Evolutionary conservation across 345 rosid genomes (phyloP).

Genomic region (Odontarrhena argentea): DNA sequence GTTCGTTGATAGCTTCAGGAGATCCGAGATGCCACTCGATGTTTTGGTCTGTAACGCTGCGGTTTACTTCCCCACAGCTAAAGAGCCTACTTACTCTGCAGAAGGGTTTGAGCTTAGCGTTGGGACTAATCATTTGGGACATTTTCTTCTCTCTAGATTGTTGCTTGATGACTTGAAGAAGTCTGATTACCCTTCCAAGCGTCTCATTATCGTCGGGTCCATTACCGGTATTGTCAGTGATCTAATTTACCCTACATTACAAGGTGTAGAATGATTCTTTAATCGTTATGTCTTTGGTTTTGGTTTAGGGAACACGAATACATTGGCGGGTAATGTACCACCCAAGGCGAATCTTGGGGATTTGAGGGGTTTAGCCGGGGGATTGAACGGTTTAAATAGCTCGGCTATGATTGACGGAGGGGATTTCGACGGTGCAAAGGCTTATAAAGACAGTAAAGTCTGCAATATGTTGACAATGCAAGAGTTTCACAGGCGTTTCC

Average conservation of each 20-base stretch:
- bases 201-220: conserved; percentile 91
- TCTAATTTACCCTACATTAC: background rate
- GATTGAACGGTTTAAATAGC: conserved; percentile 81
- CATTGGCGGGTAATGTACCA: conserved; percentile 95
- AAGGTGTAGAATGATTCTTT: background rate
- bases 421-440: conserved; percentile 94
- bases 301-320: conserved; percentile 81
- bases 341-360: conserved; percentile 97
- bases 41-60: conserved; percentile 97
- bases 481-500: conserved; percentile 91
- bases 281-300: conserved; percentile 18
- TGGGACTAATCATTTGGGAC: conserved; percentile 94
- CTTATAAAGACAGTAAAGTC: conserved; percentile 98
- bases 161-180: conserved; percentile 79
- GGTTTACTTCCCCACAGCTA: conserved; percentile 92
- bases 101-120: conserved; percentile 98
- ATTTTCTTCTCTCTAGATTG: conserved; percentile 82
- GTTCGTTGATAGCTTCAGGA: conserved; percentile 73
- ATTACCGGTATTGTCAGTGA: conserved; percentile 64
- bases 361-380: conserved; percentile 85
- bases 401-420: conserved; percentile 91
- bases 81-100: conserved; percentile 86
- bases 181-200: conserved; percentile 84
- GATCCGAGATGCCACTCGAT: conserved; percentile 75
- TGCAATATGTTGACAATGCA: conserved; percentile 98